phyloP scores from a whole-genome alignment of 2,329 filamentous ascomycete species.

The Penicillium sp. region DNA sequence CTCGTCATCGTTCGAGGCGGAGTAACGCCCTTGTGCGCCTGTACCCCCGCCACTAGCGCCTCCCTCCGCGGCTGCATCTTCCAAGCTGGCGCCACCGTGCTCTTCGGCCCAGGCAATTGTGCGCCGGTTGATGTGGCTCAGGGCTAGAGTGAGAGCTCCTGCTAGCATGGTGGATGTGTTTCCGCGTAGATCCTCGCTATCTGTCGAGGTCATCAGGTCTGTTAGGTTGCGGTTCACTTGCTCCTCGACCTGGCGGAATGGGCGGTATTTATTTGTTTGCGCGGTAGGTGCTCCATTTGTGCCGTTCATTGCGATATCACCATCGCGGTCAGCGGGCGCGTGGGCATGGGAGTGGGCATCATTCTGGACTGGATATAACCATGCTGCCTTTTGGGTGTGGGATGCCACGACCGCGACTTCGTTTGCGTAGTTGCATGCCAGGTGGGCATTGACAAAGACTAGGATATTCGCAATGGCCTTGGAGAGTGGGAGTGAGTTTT shows the following conservation, averaged over 20 bases:
- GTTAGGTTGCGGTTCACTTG: slow-evolving; percentile 69
- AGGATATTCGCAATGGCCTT: slow-evolving; percentile 82
- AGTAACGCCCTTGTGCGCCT: slow-evolving; percentile 23
- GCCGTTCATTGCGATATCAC: slow-evolving; percentile 56
- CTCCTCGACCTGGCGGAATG: slow-evolving; percentile 80
- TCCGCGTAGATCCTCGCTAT: slow-evolving; percentile 50
- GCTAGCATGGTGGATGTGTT: slow-evolving; percentile 80
- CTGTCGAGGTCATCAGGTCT: slow-evolving; percentile 65
- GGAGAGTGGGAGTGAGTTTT: slow-evolving; percentile 68
- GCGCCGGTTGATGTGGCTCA: slow-evolving; percentile 84
- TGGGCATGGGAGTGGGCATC: slow-evolving; percentile 9
- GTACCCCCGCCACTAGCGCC: slow-evolving; percentile 29
- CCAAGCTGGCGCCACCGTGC: slow-evolving; percentile 41
- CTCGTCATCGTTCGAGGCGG: slow-evolving; percentile 25
- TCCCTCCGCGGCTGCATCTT: slow-evolving; percentile 34
- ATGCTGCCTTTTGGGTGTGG: slow-evolving; percentile 77
- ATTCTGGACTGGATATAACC: slow-evolving; percentile 67
- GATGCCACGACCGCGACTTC: slow-evolving; percentile 87
- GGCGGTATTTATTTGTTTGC: slow-evolving; percentile 82
- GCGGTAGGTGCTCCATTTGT: slow-evolving; percentile 27
- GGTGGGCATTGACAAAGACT: slow-evolving; percentile 93
- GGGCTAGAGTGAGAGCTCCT: slow-evolving; percentile 80
- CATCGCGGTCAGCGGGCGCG: slow-evolving; percentile 31
- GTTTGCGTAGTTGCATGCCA: slow-evolving; percentile 89
- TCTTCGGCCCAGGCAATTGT: slow-evolving; percentile 59